phyloP scores from a whole-genome alignment of 371 early-diverging fungal species.

The Conidiobolus incongruus region DNA sequence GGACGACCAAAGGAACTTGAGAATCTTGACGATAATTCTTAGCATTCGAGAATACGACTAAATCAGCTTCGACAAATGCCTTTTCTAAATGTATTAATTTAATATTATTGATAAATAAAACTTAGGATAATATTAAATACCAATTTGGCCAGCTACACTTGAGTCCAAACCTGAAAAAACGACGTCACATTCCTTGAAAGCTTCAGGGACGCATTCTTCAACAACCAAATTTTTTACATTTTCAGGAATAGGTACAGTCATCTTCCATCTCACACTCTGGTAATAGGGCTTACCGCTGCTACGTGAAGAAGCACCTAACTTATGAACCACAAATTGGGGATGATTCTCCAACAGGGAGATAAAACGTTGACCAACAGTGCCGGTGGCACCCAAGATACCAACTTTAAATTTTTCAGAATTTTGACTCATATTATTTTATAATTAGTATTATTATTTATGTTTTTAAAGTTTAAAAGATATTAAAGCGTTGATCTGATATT shows the following conservation, averaged over 20 bases:
- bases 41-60: slow-evolving; percentile 86
- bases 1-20: slow-evolving; percentile 78
- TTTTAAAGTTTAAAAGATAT: no score
- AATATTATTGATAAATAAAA: neutral
- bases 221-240: slow-evolving; percentile 32
- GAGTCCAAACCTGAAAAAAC: slow-evolving; percentile 89
- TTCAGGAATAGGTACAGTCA: slow-evolving; percentile 48
- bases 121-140: slow-evolving; percentile 14
- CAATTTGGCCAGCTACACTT: slow-evolving; percentile 78
- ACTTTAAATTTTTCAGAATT: slow-evolving; percentile 21
- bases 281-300: slow-evolving; percentile 72
- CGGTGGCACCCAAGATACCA: slow-evolving; percentile 91
- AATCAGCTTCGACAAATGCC: slow-evolving; percentile 57
- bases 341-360: slow-evolving; percentile 67
- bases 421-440: no score
- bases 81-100: no score
- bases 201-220: slow-evolving; percentile 45
- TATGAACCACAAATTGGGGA: slow-evolving; percentile 64
- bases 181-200: slow-evolving; percentile 61
- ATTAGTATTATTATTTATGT: no score
- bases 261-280: slow-evolving; percentile 71
- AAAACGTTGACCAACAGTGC: slow-evolving; percentile 96
- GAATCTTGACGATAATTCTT: slow-evolving; percentile 83
- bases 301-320: slow-evolving; percentile 80
- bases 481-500: no score